These are phyloP conservation scores for Gastrolobium bilobum DNA, from an alignment of 306 rosid species.

Conservation along the genomic window DNA sequence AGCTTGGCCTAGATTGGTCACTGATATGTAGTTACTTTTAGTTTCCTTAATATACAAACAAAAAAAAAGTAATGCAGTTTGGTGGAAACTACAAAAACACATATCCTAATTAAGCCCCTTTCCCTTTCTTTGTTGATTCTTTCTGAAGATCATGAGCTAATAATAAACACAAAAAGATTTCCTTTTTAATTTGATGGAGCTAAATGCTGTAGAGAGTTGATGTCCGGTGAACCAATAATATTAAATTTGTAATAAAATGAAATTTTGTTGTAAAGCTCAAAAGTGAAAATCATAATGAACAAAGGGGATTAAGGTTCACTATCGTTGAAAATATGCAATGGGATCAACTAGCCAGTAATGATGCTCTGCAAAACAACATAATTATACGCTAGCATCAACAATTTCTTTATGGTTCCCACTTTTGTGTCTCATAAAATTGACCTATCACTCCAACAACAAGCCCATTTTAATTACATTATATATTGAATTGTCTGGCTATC, in stretches of 20 bases:
- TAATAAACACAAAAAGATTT: conserved; percentile 45
- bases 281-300: conserved; percentile 52
- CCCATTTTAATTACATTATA: conserved; percentile 17
- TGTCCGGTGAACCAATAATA: background rate
- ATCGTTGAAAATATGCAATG: conserved; percentile 52
- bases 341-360: conserved; percentile 54
- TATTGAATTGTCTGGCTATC: background rate
- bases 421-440: conserved; percentile 49
- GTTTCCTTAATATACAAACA: too few relatives aligned
- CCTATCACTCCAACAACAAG: conserved; percentile 49
- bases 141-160: conserved; percentile 24
- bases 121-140: conserved; percentile 27
- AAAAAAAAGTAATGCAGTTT: too few relatives aligned
- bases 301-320: conserved; percentile 59
- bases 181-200: conserved; percentile 38
- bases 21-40: too few relatives aligned
- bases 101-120: background rate
- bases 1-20: too few relatives aligned
- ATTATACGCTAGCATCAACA: conserved; percentile 54
- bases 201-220: conserved; percentile 18
- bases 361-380: conserved; percentile 45
- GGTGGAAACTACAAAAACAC: too few relatives aligned
- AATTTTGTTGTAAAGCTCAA: conserved; percentile 35
- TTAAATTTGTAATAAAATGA: conserved; percentile 6
- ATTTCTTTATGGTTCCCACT: conserved; percentile 59